Evolutionary conservation across 2,329 filamentous ascomycete species (phyloP).

Genomic region (Pseudocercospora crystallina): DNA sequence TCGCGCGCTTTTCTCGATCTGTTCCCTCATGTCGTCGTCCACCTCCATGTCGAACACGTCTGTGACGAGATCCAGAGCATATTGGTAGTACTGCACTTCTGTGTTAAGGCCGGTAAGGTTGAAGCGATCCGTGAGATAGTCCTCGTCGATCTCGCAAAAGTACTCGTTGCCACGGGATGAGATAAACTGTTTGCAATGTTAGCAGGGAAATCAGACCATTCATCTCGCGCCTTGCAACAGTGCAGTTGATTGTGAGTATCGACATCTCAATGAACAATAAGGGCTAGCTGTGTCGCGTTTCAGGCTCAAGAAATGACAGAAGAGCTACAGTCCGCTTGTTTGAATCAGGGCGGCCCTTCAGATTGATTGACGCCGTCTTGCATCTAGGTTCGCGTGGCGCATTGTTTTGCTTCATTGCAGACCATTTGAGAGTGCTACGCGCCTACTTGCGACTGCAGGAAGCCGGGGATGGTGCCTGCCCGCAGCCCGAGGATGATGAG

Average conservation of each 20-base stretch:
- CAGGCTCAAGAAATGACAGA: no score
- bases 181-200: constrained; percentile 72
- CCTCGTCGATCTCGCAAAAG: constrained; percentile 99
- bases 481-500: not conserved
- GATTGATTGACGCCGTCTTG: no score
- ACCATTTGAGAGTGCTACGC: no score
- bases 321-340: no score
- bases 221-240: not conserved
- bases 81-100: constrained; percentile 98
- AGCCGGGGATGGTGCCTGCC: not conserved
- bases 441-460: no score
- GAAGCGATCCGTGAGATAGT: constrained; percentile 97
- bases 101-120: constrained; percentile 96
- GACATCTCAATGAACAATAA: no score
- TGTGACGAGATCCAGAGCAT: constrained; percentile 94
- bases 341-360: no score
- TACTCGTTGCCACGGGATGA: constrained; percentile 97
- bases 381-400: no score
- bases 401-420: no score
- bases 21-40: constrained; percentile 96
- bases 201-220: constrained; percentile 8
- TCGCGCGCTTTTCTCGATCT: constrained; percentile 94
- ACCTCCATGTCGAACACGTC: constrained; percentile 99
- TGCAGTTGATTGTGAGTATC: no score
- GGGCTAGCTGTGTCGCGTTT: no score